Evolutionary conservation across 495 filamentous ascomycete genomes (phyloP).

Genomic region (Neurospora sp.): DNA sequence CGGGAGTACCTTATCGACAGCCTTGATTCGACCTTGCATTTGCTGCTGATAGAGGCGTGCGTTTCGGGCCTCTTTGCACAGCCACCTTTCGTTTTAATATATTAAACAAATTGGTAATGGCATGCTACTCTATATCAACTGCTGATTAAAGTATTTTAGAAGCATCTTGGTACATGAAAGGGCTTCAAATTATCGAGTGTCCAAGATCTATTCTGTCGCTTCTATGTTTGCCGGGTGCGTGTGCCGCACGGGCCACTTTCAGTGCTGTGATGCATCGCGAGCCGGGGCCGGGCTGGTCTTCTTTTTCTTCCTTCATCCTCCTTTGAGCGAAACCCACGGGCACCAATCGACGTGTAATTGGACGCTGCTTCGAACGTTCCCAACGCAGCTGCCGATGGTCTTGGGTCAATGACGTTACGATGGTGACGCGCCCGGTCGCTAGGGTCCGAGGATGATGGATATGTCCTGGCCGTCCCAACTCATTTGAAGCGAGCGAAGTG

Average conservation of each 20-base stretch:
- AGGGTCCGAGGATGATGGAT: background rate
- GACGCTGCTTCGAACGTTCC: no score
- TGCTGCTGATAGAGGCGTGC: no score
- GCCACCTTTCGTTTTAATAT: no score
- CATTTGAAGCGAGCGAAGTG: background rate
- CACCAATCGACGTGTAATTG: no score
- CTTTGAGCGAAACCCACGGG: no score
- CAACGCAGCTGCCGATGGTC: no score
- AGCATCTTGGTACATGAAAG: background rate
- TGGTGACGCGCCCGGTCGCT: background rate
- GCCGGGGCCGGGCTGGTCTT: background rate
- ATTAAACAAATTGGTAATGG: no score
- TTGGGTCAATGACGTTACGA: background rate
- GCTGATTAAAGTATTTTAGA: fast-evolving
- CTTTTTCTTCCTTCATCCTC: background rate
- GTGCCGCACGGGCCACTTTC: background rate
- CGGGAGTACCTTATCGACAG: background rate
- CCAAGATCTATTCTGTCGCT: background rate
- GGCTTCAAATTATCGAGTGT: background rate
- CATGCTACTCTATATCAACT: background rate
- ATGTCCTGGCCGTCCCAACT: background rate
- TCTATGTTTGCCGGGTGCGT: background rate
- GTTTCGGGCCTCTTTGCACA: no score
- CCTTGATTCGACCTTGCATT: background rate
- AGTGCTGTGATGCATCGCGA: background rate